Evolutionary conservation across 2,329 filamentous ascomycete species (phyloP).

Genomic region (Paraphoma chrysanthemicola): DNA sequence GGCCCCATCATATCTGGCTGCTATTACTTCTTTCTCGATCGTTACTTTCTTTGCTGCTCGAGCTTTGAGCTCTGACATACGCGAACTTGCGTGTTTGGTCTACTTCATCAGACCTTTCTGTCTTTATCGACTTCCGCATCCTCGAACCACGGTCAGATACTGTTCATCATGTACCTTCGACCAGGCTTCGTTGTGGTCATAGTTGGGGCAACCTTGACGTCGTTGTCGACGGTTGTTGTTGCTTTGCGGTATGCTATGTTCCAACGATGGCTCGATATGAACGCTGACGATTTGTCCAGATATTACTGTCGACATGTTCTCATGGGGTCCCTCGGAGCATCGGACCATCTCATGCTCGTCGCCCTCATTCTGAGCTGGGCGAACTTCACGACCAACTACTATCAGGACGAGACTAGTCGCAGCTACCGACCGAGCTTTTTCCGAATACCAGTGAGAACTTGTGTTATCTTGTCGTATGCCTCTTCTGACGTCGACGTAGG

Average conservation of each 20-base stretch:
- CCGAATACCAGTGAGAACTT: conserved; percentile 30
- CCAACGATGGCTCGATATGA: neutral
- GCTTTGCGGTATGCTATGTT: conserved; percentile 33
- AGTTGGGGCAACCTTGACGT: conserved; percentile 43
- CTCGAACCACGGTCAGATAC: neutral
- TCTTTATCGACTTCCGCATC: neutral
- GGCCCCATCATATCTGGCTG: conserved; percentile 11
- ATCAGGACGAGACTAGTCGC: conserved; percentile 40
- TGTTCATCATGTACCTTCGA: conserved; percentile 33
- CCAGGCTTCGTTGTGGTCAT: conserved; percentile 45
- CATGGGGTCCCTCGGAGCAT: conserved; percentile 37
- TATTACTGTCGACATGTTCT: conserved; percentile 45
- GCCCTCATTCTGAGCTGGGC: conserved; percentile 37
- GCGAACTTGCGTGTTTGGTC: conserved; percentile 1
- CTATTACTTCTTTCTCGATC: conserved; percentile 5
- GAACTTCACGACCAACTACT: conserved; percentile 45
- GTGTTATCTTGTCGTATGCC: no score
- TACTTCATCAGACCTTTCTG: neutral
- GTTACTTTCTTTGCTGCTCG: conserved; percentile 8
- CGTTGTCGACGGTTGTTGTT: conserved; percentile 42
- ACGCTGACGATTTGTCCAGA: conserved; percentile 20
- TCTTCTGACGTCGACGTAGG: conserved; percentile 20
- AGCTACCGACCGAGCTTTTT: conserved; percentile 32
- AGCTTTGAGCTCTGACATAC: conserved; percentile 5
- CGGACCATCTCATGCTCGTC: conserved; percentile 44